phyloP scores from a whole-genome alignment of 768 basidiomycete genomes.

The Tricholoma hemisulphureum region DNA sequence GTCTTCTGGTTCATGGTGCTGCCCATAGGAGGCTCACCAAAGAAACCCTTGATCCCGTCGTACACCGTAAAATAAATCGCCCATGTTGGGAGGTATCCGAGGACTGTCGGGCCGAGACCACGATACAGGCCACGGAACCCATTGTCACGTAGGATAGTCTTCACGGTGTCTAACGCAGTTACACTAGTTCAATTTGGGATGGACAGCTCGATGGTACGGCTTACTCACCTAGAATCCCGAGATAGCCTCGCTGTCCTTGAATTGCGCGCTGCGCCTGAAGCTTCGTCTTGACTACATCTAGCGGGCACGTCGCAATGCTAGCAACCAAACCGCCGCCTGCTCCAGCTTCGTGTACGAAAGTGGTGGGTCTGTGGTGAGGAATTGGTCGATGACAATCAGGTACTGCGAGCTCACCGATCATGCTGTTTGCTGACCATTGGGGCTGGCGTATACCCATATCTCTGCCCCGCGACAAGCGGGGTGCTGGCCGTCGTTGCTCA shows the following conservation, averaged over 20 bases:
- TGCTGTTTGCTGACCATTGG: conserved; percentile 75
- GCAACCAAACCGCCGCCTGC: conserved; percentile 94
- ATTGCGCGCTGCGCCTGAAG: conserved; percentile 88
- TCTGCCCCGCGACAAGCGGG: conserved; percentile 64
- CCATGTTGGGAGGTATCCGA: conserved; percentile 98
- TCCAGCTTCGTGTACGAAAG: conserved; percentile 58
- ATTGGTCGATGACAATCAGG: conserved; percentile 1
- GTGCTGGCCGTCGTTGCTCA: conserved; percentile 20
- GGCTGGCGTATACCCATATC: conserved; percentile 59
- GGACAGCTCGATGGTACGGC: conserved; percentile 13
- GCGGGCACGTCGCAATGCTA: conserved; percentile 91
- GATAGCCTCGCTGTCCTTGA: conserved; percentile 68
- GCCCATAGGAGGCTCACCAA: conserved; percentile 64
- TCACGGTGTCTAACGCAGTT: conserved; percentile 36
- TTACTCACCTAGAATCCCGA: conserved; percentile 69
- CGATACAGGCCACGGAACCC: conserved; percentile 92
- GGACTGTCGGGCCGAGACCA: conserved; percentile 94
- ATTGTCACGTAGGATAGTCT: conserved; percentile 50
- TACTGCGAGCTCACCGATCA: conserved; percentile 61
- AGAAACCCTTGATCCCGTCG: conserved; percentile 86
- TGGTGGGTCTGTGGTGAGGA: conserved; percentile 11
- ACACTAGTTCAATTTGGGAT: not conserved
- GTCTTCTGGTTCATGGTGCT: conserved; percentile 30
- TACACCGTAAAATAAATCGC: conserved; percentile 99
- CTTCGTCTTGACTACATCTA: conserved; percentile 97